Evolutionary conservation across 2,329 filamentous ascomycete genomes (phyloP).

Genomic region (Hortaea sp.): DNA sequence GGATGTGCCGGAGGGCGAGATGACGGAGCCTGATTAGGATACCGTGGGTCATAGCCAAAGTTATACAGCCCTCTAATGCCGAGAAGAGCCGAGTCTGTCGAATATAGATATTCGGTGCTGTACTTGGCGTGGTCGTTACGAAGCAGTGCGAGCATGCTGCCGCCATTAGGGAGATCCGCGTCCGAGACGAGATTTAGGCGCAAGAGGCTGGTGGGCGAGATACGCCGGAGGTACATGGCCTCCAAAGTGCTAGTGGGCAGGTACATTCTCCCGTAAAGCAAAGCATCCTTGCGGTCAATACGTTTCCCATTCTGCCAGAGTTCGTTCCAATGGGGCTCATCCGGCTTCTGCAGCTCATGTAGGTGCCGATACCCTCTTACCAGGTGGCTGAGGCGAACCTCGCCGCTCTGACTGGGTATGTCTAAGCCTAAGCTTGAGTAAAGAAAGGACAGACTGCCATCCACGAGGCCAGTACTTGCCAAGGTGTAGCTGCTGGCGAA

Average conservation of each 20-base stretch:
- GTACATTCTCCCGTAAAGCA: slow-evolving; percentile 71
- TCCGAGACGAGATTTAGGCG: slow-evolving; percentile 72
- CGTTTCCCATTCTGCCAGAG: slow-evolving; percentile 42
- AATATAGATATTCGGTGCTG: slow-evolving; percentile 80
- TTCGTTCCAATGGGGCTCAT: slow-evolving; percentile 41
- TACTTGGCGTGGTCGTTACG: slow-evolving; percentile 83
- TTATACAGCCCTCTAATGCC: slow-evolving; percentile 88
- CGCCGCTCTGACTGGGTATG: slow-evolving; percentile 57
- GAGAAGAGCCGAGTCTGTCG: slow-evolving; percentile 81
- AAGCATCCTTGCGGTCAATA: slow-evolving; percentile 44
- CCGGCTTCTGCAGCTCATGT: slow-evolving; percentile 49
- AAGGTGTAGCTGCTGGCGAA: slow-evolving; percentile 92
- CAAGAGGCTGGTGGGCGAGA: slow-evolving; percentile 68
- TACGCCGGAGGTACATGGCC: slow-evolving; percentile 68
- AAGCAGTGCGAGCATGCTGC: slow-evolving; percentile 61
- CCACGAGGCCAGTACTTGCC: slow-evolving; percentile 79
- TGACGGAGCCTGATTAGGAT: slow-evolving; percentile 13
- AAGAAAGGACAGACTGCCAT: slow-evolving; percentile 94
- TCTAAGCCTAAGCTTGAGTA: slow-evolving; percentile 77
- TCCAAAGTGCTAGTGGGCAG: slow-evolving; percentile 78
- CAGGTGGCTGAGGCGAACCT: slow-evolving; percentile 66
- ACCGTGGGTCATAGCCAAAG: slow-evolving; percentile 63
- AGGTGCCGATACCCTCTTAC: slow-evolving; percentile 76
- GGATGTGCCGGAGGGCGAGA: slow-evolving; percentile 18
- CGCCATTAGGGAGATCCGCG: slow-evolving; percentile 60